Evolutionary conservation across 2,329 filamentous ascomycete genomes (phyloP), one percentile per base, ranked within the genome.

Genomic region (Escovopsis sp.): DNA sequence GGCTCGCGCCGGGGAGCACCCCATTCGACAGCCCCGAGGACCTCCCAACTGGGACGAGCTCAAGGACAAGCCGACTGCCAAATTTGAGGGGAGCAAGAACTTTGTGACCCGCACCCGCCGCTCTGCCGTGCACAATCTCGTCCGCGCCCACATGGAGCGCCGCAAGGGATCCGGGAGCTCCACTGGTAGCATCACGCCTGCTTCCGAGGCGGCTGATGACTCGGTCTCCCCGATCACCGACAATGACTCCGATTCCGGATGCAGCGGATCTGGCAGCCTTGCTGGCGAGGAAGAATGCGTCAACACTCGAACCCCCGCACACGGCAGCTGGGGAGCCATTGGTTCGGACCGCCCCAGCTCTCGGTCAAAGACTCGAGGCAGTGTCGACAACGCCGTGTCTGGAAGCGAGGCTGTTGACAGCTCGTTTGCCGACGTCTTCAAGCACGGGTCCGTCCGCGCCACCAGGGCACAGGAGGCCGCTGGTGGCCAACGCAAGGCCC

Each of bases 71-170:
- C 90, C 90, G 2, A 96, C 88, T 8, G 78, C 84, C 45, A 94
- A 86, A 62, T 75, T 88, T 43, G 88, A 96, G 56, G 90, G 88
- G 17, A 94, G 88, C 75, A 79, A 94, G 73, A 98, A 98, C 65
- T 98, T 98, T 60, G 81, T 82, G 10, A 77, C 86, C 37, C 86
- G 90, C 41, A 87, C 92, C 50, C 85, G 90, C 40, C 85, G 88
- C 44, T 86, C 82, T 48, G 90, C 90, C 18, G 77, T 98, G 31
- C 78, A 87, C 63, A 94, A 86, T 53, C 72, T 98, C 34, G 83
- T 94, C 41, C 82, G 83, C 44, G 88, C 88, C 36, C 87, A 88
- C 13, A 71, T 90, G 43, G 84, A 86, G 51, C 82, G 90, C 40
- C 84, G 88, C 71, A 66, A 80, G 70, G 61, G 78, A 39, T 82